Percentiles rank a stretch among this genome's conserved stretches.
phyloP scores from a whole-genome alignment of 1,139 yeast genomes.

The Hyphopichia burtonii region DNA sequence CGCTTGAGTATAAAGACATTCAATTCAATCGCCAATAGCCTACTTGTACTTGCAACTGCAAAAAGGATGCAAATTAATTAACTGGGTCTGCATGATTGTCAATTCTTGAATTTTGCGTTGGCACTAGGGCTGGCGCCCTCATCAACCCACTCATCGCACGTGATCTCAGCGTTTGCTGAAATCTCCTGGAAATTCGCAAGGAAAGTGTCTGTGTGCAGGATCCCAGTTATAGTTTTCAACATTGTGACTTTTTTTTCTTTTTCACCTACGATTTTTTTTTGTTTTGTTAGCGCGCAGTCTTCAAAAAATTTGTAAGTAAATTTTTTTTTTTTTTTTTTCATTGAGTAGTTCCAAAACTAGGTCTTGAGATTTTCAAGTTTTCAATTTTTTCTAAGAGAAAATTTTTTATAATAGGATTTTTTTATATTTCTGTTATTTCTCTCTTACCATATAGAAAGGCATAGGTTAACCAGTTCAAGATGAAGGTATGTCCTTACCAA shows the following conservation, averaged over 20 bases:
- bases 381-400: constrained; percentile 6
- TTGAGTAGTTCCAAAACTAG: not conserved
- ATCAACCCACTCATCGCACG: too few species aligned
- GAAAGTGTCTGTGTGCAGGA: too few species aligned
- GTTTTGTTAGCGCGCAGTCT: not conserved
- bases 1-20: too few species aligned
- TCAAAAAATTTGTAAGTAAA: not conserved
- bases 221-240: too few species aligned
- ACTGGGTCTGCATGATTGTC: too few species aligned
- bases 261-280: not conserved
- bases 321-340: constrained; percentile 1
- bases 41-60: too few species aligned
- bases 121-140: too few species aligned
- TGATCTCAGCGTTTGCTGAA: too few species aligned
- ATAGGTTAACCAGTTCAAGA: constrained; percentile 34
- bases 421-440: not conserved
- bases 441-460: constrained; percentile 13
- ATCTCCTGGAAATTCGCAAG: not conserved
- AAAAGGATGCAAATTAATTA: too few species aligned
- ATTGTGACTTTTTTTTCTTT: constrained; percentile 1
- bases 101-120: too few species aligned
- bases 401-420: constrained; percentile 7
- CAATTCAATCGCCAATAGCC: too few species aligned
- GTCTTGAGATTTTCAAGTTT: constrained; percentile 2
- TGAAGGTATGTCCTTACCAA: constrained; percentile 31